A percentile compares a stretch with the other conserved stretches of the same genome.
Conservation (phyloP, 2,329 filamentous ascomycete species). For the Sporothrix pallida region DNA sequence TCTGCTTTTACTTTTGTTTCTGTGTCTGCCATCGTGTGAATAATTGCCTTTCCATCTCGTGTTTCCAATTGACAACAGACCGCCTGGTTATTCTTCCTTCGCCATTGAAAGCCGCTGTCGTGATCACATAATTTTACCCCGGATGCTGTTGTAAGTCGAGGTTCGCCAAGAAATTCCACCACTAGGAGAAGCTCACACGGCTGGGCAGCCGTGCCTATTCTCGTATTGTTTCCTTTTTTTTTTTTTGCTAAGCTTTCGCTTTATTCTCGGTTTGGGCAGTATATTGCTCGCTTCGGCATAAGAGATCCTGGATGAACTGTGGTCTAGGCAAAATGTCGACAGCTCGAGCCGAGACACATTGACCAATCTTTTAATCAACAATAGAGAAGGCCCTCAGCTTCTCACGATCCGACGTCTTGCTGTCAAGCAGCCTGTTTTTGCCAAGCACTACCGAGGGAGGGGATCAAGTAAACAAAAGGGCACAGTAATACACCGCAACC, state of each 20-base stretch:
- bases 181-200: neutral
- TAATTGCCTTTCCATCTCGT: neutral
- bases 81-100: neutral
- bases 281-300: slow-evolving; percentile 2
- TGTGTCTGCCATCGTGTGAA: too few relatives aligned
- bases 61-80: neutral
- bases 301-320: neutral
- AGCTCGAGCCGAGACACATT: neutral
- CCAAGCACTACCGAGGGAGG: slow-evolving; percentile 12
- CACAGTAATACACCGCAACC: too few relatives aligned
- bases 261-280: neutral
- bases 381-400: neutral
- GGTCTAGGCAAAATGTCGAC: slow-evolving; percentile 6
- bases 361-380: neutral
- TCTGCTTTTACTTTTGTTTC: too few relatives aligned
- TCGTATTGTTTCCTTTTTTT: neutral
- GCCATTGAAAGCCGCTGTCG: too few relatives aligned
- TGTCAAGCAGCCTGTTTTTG: neutral
- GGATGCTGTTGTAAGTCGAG: neutral
- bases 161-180: neutral
- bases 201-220: neutral
- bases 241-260: neutral
- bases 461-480: neutral
- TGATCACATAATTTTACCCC: neutral
- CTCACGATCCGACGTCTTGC: neutral